A percentile compares a stretch with the other conserved stretches of the same genome.
phyloP scores from a whole-genome alignment of 2,329 filamentous ascomycete species.

The Cladosporium sp. region DNA sequence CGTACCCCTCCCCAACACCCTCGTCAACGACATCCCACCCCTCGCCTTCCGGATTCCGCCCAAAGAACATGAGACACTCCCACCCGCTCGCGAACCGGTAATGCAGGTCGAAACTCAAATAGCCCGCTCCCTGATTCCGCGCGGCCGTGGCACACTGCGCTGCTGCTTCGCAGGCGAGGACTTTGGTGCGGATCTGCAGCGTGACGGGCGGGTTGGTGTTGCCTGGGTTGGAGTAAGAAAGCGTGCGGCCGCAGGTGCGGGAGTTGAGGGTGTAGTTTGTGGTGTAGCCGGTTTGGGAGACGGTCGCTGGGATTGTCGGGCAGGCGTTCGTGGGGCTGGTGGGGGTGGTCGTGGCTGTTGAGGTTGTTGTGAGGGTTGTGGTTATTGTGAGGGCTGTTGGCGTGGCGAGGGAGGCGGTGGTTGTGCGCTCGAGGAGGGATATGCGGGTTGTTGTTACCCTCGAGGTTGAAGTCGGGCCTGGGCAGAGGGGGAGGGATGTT shows the following conservation, averaged over 20 bases:
- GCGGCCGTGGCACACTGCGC: constrained; percentile 1
- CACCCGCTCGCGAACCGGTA: constrained; percentile 7
- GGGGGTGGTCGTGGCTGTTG: background rate
- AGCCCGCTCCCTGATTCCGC: constrained; percentile 7
- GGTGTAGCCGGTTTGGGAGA: background rate
- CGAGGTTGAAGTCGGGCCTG: background rate
- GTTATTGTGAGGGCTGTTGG: background rate
- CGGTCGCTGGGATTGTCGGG: constrained; percentile 1
- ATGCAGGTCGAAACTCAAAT: constrained; percentile 13
- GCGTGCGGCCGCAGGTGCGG: background rate
- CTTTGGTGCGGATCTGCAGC: background rate
- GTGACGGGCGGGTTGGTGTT: constrained; percentile 18
- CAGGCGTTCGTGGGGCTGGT: background rate
- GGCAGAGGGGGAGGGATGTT: background rate
- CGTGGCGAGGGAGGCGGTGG: background rate
- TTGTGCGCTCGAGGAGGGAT: background rate
- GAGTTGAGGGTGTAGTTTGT: background rate
- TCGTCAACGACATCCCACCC: constrained; percentile 8
- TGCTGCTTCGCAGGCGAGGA: constrained; percentile 8
- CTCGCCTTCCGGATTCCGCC: background rate
- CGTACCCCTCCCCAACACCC: constrained; percentile 12
- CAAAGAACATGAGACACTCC: constrained; percentile 19
- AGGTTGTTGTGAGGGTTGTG: background rate
- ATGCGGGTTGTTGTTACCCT: background rate
- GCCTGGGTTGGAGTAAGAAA: constrained; percentile 12